A percentile compares a stretch with the other conserved stretches of the same genome.
Evolutionary conservation across 768 basidiomycete species (phyloP).

Genomic region (Gloeopeniophorella convolvens): DNA sequence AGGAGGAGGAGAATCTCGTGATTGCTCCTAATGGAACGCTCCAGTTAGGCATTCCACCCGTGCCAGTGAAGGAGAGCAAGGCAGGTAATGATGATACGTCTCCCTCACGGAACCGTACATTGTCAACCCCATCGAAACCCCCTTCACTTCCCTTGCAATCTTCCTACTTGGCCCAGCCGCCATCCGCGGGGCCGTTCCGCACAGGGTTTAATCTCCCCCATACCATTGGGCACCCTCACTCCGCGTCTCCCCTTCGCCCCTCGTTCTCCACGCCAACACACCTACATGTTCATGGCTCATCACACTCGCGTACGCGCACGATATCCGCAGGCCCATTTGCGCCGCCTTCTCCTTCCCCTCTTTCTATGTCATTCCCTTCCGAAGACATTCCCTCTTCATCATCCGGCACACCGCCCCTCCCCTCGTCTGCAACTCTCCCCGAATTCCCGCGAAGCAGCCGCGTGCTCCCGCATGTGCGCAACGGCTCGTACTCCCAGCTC

Average conservation of each 20-base stretch:
- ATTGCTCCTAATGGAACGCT: slow-evolving; percentile 14
- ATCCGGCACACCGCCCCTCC: not conserved
- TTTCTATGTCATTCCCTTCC: slow-evolving; percentile 35
- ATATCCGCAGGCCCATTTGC: slow-evolving; percentile 43
- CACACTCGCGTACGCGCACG: slow-evolving; percentile 41
- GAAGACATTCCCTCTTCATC: slow-evolving; percentile 23
- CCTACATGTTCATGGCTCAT: slow-evolving; percentile 14
- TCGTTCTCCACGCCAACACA: slow-evolving; percentile 26
- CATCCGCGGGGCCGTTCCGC: slow-evolving; percentile 20
- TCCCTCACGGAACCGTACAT: slow-evolving; percentile 15
- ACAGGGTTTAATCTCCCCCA: slow-evolving; percentile 36
- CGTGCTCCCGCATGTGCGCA: slow-evolving; percentile 1
- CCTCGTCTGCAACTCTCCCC: slow-evolving; percentile 4
- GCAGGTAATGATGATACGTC: not conserved
- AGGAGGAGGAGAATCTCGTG: slow-evolving; percentile 28
- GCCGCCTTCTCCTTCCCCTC: slow-evolving; percentile 45
- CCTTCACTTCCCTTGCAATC: slow-evolving; percentile 19
- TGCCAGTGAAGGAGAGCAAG: not conserved
- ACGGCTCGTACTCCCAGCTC: slow-evolving; percentile 16
- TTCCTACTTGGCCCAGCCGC: slow-evolving; percentile 25
- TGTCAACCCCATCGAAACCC: slow-evolving; percentile 17
- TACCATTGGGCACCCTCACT: slow-evolving; percentile 25
- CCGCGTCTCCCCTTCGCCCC: slow-evolving; percentile 26
- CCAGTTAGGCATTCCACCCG: slow-evolving; percentile 3
- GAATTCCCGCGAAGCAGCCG: slow-evolving; percentile 6